Percentiles rank a stretch among this genome's conserved stretches.
These are phyloP conservation scores for Aspergillus fischeri DNA, from an alignment of 2,329 filamentous ascomycete genomes.

Conservation along the genomic window DNA sequence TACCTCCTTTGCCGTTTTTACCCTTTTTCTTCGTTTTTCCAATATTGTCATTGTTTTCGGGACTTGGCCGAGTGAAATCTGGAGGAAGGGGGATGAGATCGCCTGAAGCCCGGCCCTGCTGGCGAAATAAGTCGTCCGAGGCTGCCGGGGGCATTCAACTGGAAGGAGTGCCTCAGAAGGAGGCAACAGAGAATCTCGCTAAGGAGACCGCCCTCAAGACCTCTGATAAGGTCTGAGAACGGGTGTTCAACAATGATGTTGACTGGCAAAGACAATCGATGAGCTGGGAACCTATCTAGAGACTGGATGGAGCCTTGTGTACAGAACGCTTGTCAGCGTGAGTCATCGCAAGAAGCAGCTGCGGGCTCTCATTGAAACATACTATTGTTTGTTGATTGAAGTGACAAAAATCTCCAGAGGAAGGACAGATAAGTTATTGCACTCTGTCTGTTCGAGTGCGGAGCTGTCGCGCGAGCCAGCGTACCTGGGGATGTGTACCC, in stretches of 20 bases:
- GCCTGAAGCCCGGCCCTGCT: constrained; percentile 33
- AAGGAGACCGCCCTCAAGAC: constrained; percentile 29
- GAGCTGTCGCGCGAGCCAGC: not conserved
- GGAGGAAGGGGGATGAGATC: constrained; percentile 26
- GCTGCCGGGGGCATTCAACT: constrained; percentile 43
- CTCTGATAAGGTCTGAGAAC: constrained; percentile 31
- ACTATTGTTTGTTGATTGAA: not conserved
- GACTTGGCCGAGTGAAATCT: constrained; percentile 22
- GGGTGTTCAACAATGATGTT: constrained; percentile 12
- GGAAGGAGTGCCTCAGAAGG: constrained; percentile 24
- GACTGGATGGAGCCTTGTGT: not conserved
- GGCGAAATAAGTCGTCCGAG: constrained; percentile 36
- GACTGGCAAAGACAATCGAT: constrained; percentile 5
- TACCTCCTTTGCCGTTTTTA: constrained; percentile 35
- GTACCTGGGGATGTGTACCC: constrained; percentile 3
- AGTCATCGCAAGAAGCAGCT: not conserved
- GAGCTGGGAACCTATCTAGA: not conserved
- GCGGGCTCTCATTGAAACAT: not conserved
- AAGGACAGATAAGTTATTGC: not conserved
- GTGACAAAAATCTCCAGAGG: not conserved
- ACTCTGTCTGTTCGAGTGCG: not conserved
- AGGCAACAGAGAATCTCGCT: constrained; percentile 20
- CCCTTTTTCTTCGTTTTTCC: constrained; percentile 40
- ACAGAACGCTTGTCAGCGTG: not conserved
- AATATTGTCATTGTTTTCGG: constrained; percentile 29